Percentiles rank a stretch among this genome's conserved stretches.
phyloP scores from a whole-genome alignment of 441 rosid species.

The Manihot esculenta region DNA sequence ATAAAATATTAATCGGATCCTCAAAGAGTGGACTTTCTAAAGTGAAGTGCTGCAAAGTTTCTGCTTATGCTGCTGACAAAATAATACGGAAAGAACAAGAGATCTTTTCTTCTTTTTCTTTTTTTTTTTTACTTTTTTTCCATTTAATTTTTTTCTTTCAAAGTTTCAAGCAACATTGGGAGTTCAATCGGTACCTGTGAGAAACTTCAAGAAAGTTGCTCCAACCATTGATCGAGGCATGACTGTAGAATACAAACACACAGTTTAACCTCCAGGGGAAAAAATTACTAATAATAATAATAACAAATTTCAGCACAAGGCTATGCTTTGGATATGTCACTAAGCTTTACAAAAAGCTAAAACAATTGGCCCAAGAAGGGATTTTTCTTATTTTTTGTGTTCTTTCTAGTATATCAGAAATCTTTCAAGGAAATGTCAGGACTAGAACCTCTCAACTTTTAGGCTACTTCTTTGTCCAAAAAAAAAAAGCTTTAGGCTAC shows the following conservation, averaged over 20 bases:
- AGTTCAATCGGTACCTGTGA: constrained; percentile 53
- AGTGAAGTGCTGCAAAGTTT: background rate
- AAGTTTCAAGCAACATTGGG: background rate
- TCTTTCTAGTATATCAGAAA: too few relatives aligned
- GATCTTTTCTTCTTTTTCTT: background rate
- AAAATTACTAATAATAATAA: background rate
- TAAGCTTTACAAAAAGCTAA: background rate
- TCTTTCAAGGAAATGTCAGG: background rate
- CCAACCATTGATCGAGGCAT: constrained; percentile 80
- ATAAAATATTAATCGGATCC: background rate
- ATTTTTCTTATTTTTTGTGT: too few relatives aligned
- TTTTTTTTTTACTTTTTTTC: too few relatives aligned
- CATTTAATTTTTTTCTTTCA: background rate
- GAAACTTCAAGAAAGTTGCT: constrained; percentile 79
- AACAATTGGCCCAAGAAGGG: background rate
- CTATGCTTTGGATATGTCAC: constrained; percentile 6
- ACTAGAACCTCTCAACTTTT: background rate
- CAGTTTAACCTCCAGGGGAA: background rate
- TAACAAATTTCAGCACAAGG: background rate
- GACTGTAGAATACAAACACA: constrained; percentile 43
- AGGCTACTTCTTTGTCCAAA: too few relatives aligned
- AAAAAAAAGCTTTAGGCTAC: too few relatives aligned
- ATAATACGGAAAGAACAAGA: background rate
- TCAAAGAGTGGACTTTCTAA: background rate
- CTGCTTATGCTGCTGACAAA: background rate